Conservation (phyloP, 441 rosid species). For the Pelargonium australe region DNA sequence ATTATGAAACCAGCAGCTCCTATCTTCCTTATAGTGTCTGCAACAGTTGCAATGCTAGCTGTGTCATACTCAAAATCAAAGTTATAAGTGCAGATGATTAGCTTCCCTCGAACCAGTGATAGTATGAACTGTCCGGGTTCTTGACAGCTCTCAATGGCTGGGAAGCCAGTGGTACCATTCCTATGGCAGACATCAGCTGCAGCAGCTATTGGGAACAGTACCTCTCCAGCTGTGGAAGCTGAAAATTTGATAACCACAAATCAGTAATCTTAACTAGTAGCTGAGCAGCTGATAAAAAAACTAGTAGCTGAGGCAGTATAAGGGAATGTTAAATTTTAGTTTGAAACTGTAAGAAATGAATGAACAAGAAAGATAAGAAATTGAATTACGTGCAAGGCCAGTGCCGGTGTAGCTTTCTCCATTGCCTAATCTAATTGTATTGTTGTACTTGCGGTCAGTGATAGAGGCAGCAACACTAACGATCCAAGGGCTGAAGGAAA, state of each 20-base stretch:
- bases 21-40: constrained; percentile 33
- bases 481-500: constrained; percentile 35
- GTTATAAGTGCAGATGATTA: constrained; percentile 41
- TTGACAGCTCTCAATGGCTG: constrained; percentile 39
- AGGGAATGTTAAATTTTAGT: background rate
- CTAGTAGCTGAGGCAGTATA: background rate
- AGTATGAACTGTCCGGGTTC: constrained; percentile 33
- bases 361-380: background rate
- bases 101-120: constrained; percentile 30
- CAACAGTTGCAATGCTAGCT: constrained; percentile 38
- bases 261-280: background rate
- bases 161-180: constrained; percentile 25
- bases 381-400: constrained; percentile 26
- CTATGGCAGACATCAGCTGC: constrained; percentile 40
- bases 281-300: too few relatives aligned
- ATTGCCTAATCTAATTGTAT: constrained; percentile 20
- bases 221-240: constrained; percentile 44
- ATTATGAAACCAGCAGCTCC: constrained; percentile 50
- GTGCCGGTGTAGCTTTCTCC: constrained; percentile 26
- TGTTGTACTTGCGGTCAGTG: constrained; percentile 29
- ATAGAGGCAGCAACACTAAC: constrained; percentile 28
- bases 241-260: constrained; percentile 16
- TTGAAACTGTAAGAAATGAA: background rate
- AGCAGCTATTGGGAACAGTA: constrained; percentile 31
- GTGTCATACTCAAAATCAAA: constrained; percentile 35